Conservation (phyloP, 352 stramenopile genomes). For the Phytopythium aichiense region DNA sequence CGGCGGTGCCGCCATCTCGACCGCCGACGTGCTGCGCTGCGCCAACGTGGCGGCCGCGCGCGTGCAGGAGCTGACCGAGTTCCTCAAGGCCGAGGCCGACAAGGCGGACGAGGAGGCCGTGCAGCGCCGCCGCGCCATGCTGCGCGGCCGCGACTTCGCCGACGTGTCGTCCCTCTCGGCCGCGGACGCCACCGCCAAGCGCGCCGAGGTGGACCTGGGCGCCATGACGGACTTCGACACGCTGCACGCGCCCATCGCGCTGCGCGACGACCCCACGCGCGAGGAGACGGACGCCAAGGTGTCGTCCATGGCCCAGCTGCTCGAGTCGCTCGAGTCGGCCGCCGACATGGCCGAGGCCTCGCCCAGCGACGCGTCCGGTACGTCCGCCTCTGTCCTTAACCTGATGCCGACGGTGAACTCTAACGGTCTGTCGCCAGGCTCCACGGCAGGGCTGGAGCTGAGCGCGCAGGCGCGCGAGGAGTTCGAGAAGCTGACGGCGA, state of each 20-base stretch:
- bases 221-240: conserved; percentile 79
- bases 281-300: conserved; percentile 49
- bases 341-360: conserved; percentile 25
- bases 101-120: conserved; percentile 68
- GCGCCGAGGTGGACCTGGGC: conserved; percentile 63
- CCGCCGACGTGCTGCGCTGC: conserved; percentile 64
- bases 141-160: conserved; percentile 68
- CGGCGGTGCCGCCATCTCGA: conserved; percentile 68
- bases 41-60: conserved; percentile 76
- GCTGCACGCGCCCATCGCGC: conserved; percentile 70
- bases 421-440: neutral
- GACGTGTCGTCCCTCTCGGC: conserved; percentile 47
- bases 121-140: conserved; percentile 56
- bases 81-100: conserved; percentile 72
- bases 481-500: conserved; percentile 61
- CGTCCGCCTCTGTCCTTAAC: neutral
- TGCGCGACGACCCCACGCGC: conserved; percentile 56
- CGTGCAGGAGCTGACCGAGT: conserved; percentile 68
- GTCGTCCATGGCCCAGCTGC: conserved; percentile 67
- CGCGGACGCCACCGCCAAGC: conserved; percentile 22
- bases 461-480: conserved; percentile 35
- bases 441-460: conserved; percentile 15
- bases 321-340: conserved; percentile 67
- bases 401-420: too few relatives aligned
- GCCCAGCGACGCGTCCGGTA: neutral